phyloP scores from a whole-genome alignment of 345 rosid species.

The Cochlearia excelsa region DNA sequence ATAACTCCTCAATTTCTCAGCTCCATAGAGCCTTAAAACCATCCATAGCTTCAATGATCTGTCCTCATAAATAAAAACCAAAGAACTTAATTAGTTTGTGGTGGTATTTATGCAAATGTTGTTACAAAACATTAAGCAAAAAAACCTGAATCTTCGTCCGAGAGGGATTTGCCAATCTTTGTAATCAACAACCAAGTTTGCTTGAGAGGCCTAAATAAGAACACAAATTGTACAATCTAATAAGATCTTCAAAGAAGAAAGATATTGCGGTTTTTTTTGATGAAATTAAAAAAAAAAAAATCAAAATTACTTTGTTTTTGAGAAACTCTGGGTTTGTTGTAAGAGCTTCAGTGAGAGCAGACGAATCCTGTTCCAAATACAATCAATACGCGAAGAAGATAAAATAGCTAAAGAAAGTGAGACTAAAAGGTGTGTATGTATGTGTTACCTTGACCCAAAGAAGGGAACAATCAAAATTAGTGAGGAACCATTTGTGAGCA shows the following conservation, averaged over 20 bases:
- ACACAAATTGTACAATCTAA: background rate
- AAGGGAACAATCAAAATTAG: conserved; percentile 80
- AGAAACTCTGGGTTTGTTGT: conserved; percentile 88
- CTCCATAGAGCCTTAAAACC: conserved; percentile 81
- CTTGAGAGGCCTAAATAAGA: conserved; percentile 60
- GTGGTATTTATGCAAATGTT: background rate
- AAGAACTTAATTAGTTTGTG: background rate
- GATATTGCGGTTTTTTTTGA: background rate
- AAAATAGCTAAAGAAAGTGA: conserved; percentile 5
- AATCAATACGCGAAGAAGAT: background rate
- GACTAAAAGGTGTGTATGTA: background rate
- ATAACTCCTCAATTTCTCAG: conserved; percentile 59
- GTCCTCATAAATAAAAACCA: background rate
- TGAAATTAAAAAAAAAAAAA: background rate
- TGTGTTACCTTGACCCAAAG: conserved; percentile 83
- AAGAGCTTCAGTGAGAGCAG: conserved; percentile 70
- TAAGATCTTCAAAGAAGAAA: conserved; percentile 5
- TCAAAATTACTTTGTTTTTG: conserved; percentile 65
- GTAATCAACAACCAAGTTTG: conserved; percentile 84
- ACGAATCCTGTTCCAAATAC: conserved; percentile 55
- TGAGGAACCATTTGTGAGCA: conserved; percentile 89
- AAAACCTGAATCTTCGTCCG: conserved; percentile 87
- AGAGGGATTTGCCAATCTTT: conserved; percentile 98
- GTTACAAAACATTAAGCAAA: background rate
- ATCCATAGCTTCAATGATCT: conserved; percentile 93